Percentiles rank a stretch among this genome's conserved stretches.
These are phyloP conservation scores for Rhizophagus clarus DNA, from an alignment of 192 early-diverging fungal species.

Conservation along the genomic window DNA sequence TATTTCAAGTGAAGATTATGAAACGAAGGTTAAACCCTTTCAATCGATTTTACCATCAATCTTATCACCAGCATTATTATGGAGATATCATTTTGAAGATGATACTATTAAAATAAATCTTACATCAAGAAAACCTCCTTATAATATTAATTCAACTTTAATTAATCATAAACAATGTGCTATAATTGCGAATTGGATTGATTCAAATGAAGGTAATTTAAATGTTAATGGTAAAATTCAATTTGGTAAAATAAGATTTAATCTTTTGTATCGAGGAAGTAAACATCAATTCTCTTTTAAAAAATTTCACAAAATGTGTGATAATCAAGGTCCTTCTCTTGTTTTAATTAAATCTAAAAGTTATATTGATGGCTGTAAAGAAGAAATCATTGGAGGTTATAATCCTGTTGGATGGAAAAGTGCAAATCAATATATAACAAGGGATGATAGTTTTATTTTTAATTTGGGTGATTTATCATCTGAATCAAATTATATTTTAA, in stretches of 20 bases:
- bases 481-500: constrained; percentile 1
- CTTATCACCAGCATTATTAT: background rate
- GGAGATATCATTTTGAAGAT: background rate
- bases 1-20: background rate
- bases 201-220: background rate
- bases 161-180: background rate
- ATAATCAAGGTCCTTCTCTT: constrained; percentile 3
- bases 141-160: background rate
- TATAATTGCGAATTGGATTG: constrained; percentile 26
- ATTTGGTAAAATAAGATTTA: constrained; percentile 19
- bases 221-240: constrained; percentile 4
- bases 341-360: constrained; percentile 20
- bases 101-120: background rate
- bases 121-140: background rate
- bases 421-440: background rate
- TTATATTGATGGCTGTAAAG: background rate
- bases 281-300: constrained; percentile 3
- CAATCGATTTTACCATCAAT: background rate
- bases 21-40: background rate
- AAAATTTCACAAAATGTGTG: constrained; percentile 6
- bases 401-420: background rate
- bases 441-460: constrained; percentile 2
- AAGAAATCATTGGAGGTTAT: constrained; percentile 29
- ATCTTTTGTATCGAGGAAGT: constrained; percentile 12
- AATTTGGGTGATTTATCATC: background rate